These are phyloP conservation scores for Fusarium sp. DNA, from an alignment of 2,329 filamentous ascomycete species.

Conservation along the genomic window DNA sequence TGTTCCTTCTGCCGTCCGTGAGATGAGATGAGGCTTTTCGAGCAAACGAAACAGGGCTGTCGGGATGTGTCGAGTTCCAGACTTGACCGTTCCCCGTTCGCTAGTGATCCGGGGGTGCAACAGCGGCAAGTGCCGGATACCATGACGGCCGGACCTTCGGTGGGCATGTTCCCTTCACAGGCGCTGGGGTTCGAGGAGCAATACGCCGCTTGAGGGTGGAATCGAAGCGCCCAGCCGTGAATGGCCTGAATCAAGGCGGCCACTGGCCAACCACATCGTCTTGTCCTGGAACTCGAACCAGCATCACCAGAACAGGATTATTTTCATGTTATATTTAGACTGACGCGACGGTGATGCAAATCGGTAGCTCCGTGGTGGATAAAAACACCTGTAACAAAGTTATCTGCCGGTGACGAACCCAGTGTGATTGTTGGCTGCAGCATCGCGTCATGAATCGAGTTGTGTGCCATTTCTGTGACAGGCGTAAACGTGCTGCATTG, in stretches of 20 bases:
- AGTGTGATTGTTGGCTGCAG: constrained; percentile 3
- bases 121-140: constrained; percentile 1
- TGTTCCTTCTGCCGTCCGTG: neutral
- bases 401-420: neutral
- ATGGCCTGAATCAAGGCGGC: constrained; percentile 11
- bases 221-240: constrained; percentile 10
- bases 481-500: constrained; percentile 4
- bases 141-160: constrained; percentile 7
- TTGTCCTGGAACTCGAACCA: constrained; percentile 5
- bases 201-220: constrained; percentile 13
- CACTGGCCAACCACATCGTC: constrained; percentile 19
- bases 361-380: constrained; percentile 7
- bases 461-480: constrained; percentile 9
- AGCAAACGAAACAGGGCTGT: neutral
- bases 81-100: neutral
- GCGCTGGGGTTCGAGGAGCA: constrained; percentile 23
- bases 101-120: constrained; percentile 8
- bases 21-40: neutral
- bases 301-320: constrained; percentile 5
- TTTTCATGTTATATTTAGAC: constrained; percentile 19
- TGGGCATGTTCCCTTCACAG: constrained; percentile 7
- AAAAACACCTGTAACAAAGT: constrained; percentile 6
- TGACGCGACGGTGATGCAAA: constrained; percentile 11
- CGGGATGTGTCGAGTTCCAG: constrained; percentile 1
- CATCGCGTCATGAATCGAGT: neutral